Evolutionary conservation across 305 asterid genomes (phyloP).

Genomic region (Solanum hybrid): DNA sequence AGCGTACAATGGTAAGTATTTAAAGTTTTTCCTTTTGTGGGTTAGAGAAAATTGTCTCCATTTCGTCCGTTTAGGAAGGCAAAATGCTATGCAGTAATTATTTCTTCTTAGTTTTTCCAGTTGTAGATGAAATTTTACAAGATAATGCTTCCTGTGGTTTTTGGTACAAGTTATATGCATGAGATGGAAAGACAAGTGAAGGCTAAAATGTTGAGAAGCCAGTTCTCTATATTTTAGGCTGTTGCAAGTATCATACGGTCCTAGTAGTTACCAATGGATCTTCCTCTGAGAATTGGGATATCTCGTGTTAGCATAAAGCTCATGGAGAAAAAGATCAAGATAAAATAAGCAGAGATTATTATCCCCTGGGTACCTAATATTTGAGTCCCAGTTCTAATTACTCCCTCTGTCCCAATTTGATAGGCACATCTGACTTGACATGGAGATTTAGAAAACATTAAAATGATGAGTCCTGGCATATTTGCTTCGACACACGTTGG

Average conservation of each 20-base stretch:
- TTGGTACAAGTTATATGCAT: not conserved
- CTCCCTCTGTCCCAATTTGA: not conserved
- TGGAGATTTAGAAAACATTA: not conserved
- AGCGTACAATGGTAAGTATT: constrained; percentile 68
- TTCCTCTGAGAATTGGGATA: not conserved
- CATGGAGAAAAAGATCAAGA: not conserved
- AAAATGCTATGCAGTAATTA: not conserved
- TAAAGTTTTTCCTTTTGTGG: not conserved
- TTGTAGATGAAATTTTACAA: not conserved
- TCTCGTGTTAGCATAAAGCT: not conserved
- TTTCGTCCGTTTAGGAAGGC: not conserved
- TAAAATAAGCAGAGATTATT: not conserved
- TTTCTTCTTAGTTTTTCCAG: not conserved
- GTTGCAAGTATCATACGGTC: not conserved
- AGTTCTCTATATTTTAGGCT: not conserved
- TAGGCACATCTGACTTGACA: not conserved
- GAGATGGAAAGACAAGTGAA: not conserved
- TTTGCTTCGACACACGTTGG: not conserved
- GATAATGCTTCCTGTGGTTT: not conserved
- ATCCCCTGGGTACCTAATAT: not conserved
- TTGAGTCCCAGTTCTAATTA: not conserved
- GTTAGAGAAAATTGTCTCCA: not conserved
- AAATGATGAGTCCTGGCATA: not conserved
- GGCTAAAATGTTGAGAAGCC: not conserved
- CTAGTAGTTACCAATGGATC: not conserved